Percentiles rank a stretch among this genome's conserved stretches.
Conservation (phyloP, 2,329 filamentous ascomycete genomes). For the Gnomoniopsis smithogilvyi region DNA sequence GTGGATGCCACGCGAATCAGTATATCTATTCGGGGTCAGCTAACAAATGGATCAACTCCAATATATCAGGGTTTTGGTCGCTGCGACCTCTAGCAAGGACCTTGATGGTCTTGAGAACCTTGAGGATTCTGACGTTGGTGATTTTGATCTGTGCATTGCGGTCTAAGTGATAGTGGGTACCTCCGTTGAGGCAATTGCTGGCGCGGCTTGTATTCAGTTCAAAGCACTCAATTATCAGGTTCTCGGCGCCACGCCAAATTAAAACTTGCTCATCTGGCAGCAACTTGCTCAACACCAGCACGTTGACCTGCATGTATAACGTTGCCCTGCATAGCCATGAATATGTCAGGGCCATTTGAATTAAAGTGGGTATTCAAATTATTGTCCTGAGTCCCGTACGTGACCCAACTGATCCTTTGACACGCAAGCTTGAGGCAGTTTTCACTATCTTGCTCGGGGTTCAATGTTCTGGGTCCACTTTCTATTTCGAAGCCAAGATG, state of each 20-base stretch:
- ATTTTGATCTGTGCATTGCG: neutral
- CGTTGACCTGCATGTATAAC: neutral
- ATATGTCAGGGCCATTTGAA: neutral
- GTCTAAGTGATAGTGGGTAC: neutral
- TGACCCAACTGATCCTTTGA: neutral
- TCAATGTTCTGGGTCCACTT: neutral
- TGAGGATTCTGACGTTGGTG: neutral
- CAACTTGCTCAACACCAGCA: neutral
- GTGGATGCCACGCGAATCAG: neutral
- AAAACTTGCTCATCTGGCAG: neutral
- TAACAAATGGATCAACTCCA: no score
- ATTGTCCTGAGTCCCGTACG: neutral
- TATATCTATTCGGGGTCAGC: neutral
- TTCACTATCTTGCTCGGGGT: neutral
- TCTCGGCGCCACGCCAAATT: neutral
- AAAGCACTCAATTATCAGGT: neutral
- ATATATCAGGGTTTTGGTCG: neutral
- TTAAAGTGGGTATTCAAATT: neutral
- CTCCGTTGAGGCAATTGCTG: neutral
- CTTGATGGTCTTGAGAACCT: neutral
- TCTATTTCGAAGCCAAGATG: neutral
- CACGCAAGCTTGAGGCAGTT: neutral
- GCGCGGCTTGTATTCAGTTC: neutral
- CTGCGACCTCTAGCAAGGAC: neutral
- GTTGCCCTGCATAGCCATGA: neutral